Percentiles rank a stretch among this genome's conserved stretches.
Evolutionary conservation across 257 asterid species (phyloP).

Genomic region (Solanum ossicruentum): DNA sequence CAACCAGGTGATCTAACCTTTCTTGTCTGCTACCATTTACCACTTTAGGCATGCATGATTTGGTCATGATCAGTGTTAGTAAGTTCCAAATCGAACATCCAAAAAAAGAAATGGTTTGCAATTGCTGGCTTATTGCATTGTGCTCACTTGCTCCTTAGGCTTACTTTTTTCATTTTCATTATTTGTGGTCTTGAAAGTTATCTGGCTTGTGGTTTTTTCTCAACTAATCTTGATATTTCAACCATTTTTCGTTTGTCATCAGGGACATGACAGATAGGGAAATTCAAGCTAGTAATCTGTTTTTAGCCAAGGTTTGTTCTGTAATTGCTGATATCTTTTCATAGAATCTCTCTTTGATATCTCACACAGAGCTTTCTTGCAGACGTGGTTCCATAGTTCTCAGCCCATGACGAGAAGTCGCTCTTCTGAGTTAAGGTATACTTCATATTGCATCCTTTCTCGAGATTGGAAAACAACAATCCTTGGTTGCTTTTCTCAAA

Average conservation of each 20-base stretch:
- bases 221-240: neutral
- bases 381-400: slow-evolving; percentile 90
- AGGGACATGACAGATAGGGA: slow-evolving; percentile 42
- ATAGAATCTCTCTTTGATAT: neutral
- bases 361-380: slow-evolving; percentile 6
- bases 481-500: neutral
- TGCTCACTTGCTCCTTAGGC: neutral
- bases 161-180: neutral
- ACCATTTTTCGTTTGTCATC: slow-evolving; percentile 2
- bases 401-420: slow-evolving; percentile 89
- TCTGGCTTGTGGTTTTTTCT: neutral
- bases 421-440: slow-evolving; percentile 61
- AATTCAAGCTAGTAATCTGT: slow-evolving; percentile 48
- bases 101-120: neutral
- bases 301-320: slow-evolving; percentile 48
- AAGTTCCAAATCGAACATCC: neutral
- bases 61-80: neutral
- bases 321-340: neutral
- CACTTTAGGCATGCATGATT: neutral
- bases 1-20: slow-evolving; percentile 24
- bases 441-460: neutral
- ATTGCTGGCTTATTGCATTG: neutral
- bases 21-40: neutral
- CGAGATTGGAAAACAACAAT: neutral
- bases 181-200: neutral